phyloP scores from a whole-genome alignment of 2,329 filamentous ascomycete genomes.

The Monosporascus cannonballus region DNA sequence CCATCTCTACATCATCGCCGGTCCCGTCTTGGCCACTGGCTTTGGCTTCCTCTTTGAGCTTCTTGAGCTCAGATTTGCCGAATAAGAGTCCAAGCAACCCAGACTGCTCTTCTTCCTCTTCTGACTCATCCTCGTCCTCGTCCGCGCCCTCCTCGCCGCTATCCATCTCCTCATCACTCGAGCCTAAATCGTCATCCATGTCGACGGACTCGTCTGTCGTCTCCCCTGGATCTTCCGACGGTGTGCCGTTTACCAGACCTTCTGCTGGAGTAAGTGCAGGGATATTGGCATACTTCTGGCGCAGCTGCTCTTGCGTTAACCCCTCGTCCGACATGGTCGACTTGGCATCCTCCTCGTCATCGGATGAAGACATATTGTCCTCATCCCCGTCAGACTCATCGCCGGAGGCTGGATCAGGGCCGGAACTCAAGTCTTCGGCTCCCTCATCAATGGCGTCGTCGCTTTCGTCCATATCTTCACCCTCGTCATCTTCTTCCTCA shows the following conservation, averaged over 20 bases:
- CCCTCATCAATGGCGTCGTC: conserved; percentile 44
- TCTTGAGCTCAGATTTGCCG: conserved; percentile 50
- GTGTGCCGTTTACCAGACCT: conserved; percentile 8
- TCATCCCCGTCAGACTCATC: conserved; percentile 34
- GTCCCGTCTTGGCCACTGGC: conserved; percentile 15
- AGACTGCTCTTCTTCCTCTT: conserved; percentile 33
- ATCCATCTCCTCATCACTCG: conserved; percentile 43
- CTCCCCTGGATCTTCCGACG: conserved; percentile 34
- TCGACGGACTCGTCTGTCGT: conserved; percentile 61
- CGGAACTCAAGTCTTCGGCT: conserved; percentile 33
- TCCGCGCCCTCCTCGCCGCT: conserved; percentile 38
- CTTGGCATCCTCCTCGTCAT: conserved; percentile 53
- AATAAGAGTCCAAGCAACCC: conserved; percentile 54
- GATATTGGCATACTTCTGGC: conserved; percentile 62
- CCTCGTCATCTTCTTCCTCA: conserved; percentile 30
- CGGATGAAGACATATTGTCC: conserved; percentile 57
- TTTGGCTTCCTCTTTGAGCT: conserved; percentile 38
- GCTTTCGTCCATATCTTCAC: conserved; percentile 37
- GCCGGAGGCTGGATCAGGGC: conserved; percentile 33
- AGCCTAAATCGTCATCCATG: conserved; percentile 62
- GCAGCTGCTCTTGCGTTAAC: conserved; percentile 63
- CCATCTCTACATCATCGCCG: conserved; percentile 29
- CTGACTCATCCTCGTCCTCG: conserved; percentile 40
- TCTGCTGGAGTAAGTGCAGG: conserved; percentile 37
- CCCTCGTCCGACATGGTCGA: conserved; percentile 53